A percentile compares a stretch with the other conserved stretches of the same genome.
phyloP scores from a whole-genome alignment of 257 asterid genomes.

The Fraxinus americana region DNA sequence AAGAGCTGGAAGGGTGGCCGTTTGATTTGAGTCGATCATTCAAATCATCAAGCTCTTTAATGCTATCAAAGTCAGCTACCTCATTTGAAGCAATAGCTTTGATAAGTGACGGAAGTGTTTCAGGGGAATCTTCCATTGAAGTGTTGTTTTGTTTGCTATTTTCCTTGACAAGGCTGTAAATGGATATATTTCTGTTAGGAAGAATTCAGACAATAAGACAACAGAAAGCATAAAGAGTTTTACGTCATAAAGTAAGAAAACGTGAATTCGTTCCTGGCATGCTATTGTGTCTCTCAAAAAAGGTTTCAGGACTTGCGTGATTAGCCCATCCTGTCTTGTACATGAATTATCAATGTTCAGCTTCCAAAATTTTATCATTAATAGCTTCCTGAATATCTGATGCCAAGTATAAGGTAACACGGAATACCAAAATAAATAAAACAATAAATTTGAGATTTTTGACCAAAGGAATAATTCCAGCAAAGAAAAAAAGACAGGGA shows the following conservation, averaged over 20 bases:
- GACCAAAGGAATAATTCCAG: neutral
- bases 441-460: neutral
- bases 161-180: slow-evolving; percentile 23
- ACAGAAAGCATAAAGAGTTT: neutral
- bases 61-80: slow-evolving; percentile 37
- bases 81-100: slow-evolving; percentile 29
- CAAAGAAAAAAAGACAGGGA: neutral
- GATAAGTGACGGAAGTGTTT: slow-evolving; percentile 37
- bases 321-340: neutral
- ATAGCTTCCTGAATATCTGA: neutral
- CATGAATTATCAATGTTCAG: neutral
- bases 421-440: neutral
- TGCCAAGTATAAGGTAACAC: neutral
- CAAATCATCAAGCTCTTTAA: slow-evolving; percentile 11
- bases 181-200: neutral
- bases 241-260: neutral
- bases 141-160: neutral
- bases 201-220: neutral
- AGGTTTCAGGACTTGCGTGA: neutral
- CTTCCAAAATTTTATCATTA: neutral
- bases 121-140: slow-evolving; percentile 4
- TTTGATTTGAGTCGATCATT: slow-evolving; percentile 7
- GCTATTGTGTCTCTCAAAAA: neutral
- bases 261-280: neutral
- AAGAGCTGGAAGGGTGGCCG: slow-evolving; percentile 4